Evolutionary conservation across 2,329 filamentous ascomycete genomes (phyloP).

Genomic region (Trichophyton verrucosum): DNA sequence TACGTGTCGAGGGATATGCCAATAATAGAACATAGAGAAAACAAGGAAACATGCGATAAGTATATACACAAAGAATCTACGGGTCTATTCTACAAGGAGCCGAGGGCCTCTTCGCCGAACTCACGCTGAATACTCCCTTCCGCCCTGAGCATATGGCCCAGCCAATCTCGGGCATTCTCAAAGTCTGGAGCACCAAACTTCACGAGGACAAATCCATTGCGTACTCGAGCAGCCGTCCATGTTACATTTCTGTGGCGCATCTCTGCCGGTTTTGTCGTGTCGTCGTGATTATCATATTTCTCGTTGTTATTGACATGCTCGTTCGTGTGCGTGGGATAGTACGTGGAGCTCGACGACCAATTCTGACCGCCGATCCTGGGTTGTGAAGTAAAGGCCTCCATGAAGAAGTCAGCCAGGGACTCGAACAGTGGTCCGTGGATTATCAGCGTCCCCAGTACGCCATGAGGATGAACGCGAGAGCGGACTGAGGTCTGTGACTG

Average conservation of each 20-base stretch:
- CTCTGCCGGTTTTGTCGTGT: conserved; percentile 27
- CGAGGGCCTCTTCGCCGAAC: conserved; percentile 63
- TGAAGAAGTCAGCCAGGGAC: conserved; percentile 57
- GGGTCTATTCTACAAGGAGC: conserved; percentile 52
- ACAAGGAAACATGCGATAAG: neutral
- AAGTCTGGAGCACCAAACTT: conserved; percentile 79
- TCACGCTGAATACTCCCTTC: conserved; percentile 58
- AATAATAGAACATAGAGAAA: neutral
- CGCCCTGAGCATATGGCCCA: conserved; percentile 58
- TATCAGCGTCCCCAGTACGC: conserved; percentile 74
- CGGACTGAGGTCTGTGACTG: conserved; percentile 18
- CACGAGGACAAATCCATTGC: conserved; percentile 67
- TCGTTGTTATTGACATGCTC: neutral
- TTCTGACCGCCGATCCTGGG: conserved; percentile 74
- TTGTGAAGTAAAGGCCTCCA: conserved; percentile 62
- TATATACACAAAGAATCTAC: neutral
- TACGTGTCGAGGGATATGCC: neutral
- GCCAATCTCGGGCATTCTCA: conserved; percentile 69
- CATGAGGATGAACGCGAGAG: conserved; percentile 59
- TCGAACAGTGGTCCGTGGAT: conserved; percentile 61
- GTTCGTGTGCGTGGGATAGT: neutral
- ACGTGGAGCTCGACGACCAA: conserved; percentile 39
- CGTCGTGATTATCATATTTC: neutral
- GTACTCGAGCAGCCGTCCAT: conserved; percentile 70
- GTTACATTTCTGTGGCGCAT: conserved; percentile 44